phyloP scores from a whole-genome alignment of 768 basidiomycete genomes.

The Collybiopsis confluens region DNA sequence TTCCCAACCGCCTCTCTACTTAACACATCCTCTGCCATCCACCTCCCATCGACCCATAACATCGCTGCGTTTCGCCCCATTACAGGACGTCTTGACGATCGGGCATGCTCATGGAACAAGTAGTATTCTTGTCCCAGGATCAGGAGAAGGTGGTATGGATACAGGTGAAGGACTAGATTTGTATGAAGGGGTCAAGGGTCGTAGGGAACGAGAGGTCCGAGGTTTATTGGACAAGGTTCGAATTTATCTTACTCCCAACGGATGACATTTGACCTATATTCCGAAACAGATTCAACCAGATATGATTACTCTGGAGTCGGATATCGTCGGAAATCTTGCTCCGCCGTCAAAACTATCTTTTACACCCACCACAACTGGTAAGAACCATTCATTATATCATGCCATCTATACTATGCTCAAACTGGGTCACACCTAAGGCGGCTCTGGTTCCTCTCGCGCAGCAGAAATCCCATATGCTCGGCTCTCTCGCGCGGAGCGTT shows the following conservation, averaged over 20 bases:
- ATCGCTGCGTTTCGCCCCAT: constrained; percentile 81
- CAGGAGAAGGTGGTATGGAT: constrained; percentile 95
- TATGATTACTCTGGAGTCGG: constrained; percentile 81
- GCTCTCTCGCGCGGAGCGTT: constrained; percentile 73
- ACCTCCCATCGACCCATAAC: constrained; percentile 58
- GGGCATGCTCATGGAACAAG: constrained; percentile 79
- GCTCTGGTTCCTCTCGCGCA: constrained; percentile 18
- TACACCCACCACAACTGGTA: constrained; percentile 28
- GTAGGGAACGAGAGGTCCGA: constrained; percentile 89
- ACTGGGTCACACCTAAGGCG: background rate
- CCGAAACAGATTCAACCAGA: constrained; percentile 76
- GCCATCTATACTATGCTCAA: background rate
- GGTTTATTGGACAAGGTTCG: constrained; percentile 82
- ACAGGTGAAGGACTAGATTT: constrained; percentile 84
- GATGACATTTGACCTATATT: background rate
- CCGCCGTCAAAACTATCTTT: constrained; percentile 58
- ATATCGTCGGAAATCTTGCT: constrained; percentile 68
- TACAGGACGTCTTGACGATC: constrained; percentile 78
- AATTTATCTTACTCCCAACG: constrained; percentile 1
- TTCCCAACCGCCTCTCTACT: constrained; percentile 73
- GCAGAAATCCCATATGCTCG: constrained; percentile 59
- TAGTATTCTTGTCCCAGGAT: constrained; percentile 84
- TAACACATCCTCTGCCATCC: constrained; percentile 77
- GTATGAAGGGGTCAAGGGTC: constrained; percentile 77
- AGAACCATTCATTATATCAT: constrained; percentile 16